Base-by-base conservation (phyloP, 164 flowering plant genomes). In the Umbilicus rupestris region DNA sequence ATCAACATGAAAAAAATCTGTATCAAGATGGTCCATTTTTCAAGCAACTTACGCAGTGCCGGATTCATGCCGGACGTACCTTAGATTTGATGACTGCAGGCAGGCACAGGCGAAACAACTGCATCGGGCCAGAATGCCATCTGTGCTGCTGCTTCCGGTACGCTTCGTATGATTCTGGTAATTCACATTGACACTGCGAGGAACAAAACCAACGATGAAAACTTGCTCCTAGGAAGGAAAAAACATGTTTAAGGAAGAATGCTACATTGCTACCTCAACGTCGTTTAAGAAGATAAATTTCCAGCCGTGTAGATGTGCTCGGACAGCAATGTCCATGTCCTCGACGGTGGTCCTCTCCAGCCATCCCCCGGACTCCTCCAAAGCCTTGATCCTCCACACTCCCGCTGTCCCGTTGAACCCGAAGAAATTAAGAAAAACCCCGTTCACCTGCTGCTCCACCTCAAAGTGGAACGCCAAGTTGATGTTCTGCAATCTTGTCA, bases 121-220 rank as follows among this genome's bases (percentile, higher is more conserved):
- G 99, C 98, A 94, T 94, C 1, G 98, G 99, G 22, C 99, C 99
- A 7, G 99, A 94, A 76, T 94, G 99, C 99, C 99, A 94, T 63
- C 99, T 76, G 70, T 94, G 99, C 67, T 94, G 99, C 74, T 94
- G 99, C 71, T 94, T 94, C 69, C 99, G 68, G 65, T 94, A 94
- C 63, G 97, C 97, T 78, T 94, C 98, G 68, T 89, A 94, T 20
- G 98, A 94, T 78, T 94, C 99, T 0, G 99, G 99, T 42, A 94
- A 69, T 72, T 94, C 99, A 68, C 99, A 94, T 63, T 81, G 87
- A 70, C 99, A 89, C 99, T 94, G 87, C 69, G n/a, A n/a, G n/a
- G n/a, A n/a, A 69, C 24, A 55, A 35, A 31, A 20, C 17, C 15
- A n/a, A n/a, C n/a, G n/a, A n/a, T n/a, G n/a, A n/a, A n/a, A n/a